Conservation (phyloP, 352 stramenopile species). For the Phytophthora hibernalis region DNA sequence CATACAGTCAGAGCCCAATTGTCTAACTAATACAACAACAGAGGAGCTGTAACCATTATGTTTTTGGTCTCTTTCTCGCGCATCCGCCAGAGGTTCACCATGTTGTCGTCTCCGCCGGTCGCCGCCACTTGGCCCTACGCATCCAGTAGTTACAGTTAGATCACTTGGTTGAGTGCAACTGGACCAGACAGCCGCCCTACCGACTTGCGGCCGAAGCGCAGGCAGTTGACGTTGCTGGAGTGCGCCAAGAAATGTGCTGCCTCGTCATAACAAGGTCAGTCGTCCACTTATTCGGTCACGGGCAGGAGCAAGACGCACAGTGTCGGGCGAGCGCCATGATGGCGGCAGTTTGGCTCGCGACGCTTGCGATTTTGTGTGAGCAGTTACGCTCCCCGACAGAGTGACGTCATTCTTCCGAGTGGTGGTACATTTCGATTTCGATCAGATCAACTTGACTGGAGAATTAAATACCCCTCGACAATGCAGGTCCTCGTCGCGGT, state of each 20-base stretch:
- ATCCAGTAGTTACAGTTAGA: constrained; percentile 3
- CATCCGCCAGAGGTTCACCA: constrained; percentile 89
- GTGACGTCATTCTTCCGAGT: neutral
- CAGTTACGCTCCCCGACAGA: neutral
- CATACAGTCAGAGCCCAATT: neutral
- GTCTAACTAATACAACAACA: neutral
- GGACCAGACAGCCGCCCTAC: constrained; percentile 34
- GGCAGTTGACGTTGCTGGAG: constrained; percentile 83
- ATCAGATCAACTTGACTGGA: no score
- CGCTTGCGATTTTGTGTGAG: constrained; percentile 3
- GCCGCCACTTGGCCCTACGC: constrained; percentile 78
- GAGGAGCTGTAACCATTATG: constrained; percentile 66
- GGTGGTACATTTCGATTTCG: constrained; percentile 27
- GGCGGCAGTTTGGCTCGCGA: constrained; percentile 11
- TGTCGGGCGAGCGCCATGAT: constrained; percentile 61
- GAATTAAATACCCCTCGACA: constrained; percentile 13
- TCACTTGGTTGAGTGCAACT: neutral
- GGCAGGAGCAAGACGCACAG: constrained; percentile 44
- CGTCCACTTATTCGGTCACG: neutral
- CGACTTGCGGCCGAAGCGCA: constrained; percentile 85
- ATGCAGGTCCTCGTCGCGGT: constrained; percentile 84
- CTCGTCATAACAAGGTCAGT: constrained; percentile 4
- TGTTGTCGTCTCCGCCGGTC: constrained; percentile 79
- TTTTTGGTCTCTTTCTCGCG: constrained; percentile 90
- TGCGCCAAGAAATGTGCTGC: constrained; percentile 84